Base-by-base conservation (phyloP, 2,329 filamentous ascomycete genomes). In the Xylariales sp. region DNA sequence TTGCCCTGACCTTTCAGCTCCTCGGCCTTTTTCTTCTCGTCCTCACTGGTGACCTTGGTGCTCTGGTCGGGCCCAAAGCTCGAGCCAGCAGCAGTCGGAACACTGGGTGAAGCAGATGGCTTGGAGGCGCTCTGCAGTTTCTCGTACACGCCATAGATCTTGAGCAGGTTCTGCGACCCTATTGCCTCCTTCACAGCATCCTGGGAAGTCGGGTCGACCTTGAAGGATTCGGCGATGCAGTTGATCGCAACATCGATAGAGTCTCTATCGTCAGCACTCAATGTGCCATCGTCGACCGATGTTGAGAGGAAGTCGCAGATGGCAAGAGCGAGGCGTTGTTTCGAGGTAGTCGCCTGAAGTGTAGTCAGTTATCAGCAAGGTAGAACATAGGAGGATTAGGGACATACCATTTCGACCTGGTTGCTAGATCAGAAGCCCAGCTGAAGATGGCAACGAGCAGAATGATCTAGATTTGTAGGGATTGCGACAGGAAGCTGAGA, bases 131-230 rank as follows among this genome's bases (percentile, higher is more conserved):
- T 76, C 70, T 90, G 90, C 51, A 96, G 78, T 69, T 94, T 95
- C 71, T 98, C 93, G 69, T 96, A 97, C 51, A 96, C 89, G 59
- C 82, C 82, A 75, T 94, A 98, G 69, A 98, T 94, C 64, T 84
- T 83, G 47, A 89, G 76, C 47, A 98, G 83, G 62, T 84, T 90
- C 71, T 97, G 89, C 50, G 82, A 78, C 58, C 89, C 90, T 51
- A 95, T 73, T 52, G 90, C 88, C 52, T 86, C 79, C 51, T 80
- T 71, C 54, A 91, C 72, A 55, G 88, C 83, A 42, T 76, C 71
- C 57, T 80, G 73, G 66, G 95, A 83, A 48, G 75, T 69, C n/a
- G 88, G 79, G 67, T 97, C 89, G 57, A 98, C 86, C 66, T 94
- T 88, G 80, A 97, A 98, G 53, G 86, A 85, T 63, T 97, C 91